Evolutionary conservation across 345 rosid genomes (phyloP), one percentile per base, ranked within the genome.

Genomic region (Clarkia xantiana): DNA sequence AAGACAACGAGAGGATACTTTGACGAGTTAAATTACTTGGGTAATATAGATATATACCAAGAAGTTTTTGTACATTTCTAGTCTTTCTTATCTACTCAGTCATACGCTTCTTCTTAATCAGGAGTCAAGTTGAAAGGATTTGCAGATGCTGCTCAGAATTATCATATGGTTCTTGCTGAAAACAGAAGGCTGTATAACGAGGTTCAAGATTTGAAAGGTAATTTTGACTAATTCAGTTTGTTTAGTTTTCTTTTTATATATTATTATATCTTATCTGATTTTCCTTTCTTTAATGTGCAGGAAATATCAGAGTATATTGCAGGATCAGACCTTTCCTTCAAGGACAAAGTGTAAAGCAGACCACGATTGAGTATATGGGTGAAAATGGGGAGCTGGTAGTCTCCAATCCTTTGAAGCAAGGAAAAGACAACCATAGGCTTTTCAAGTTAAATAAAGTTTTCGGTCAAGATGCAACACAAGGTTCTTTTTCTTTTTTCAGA

Each of bases 201-300:
- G 74, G 80, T 91, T 67, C 99, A 87, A 52, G 96, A 91, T 59
- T 55, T 91, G 76, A 91, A 91, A 80, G 99, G 99, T 91, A 74
- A 25, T 48, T n/a, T 50, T 44, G 57, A 45, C 36, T 47, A 16
- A 4, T 7, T 29, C 36, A 29, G 9, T 7, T 53, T 19, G 51
- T 42, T 54, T 58, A 22, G 40, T 54, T 23, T 22, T 49, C 56
- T 43, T 60, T 55, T 41, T 9, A 40, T 56, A 36, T 67, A 40
- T 58, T 60, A 40, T 16, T 16, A 29, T 14, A 12, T 53, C n/a
- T n/a, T n/a, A n/a, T n/a, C n/a, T n/a, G n/a, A n/a, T n/a, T n/a
- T n/a, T n/a, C n/a, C n/a, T 49, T 43, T 59, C 49, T 44, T 16
- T 53, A 45, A 43, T 43, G 44, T 44, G 46, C 62, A 91, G 98